A percentile compares a stretch with the other conserved stretches of the same genome.
Conservation (phyloP, 805 yeast genomes). For the Starmerella apicola region DNA sequence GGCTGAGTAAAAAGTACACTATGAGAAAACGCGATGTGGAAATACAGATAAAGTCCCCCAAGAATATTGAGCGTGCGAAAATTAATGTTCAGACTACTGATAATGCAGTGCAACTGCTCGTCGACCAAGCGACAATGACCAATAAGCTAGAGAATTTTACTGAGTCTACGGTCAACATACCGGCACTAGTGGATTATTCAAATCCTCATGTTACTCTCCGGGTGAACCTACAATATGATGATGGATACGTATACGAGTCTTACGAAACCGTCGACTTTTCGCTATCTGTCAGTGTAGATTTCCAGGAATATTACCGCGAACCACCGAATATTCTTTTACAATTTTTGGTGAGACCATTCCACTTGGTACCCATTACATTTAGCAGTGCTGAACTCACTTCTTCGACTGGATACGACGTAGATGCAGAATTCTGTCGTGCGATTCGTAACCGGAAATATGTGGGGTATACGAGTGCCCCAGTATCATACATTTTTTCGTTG, state of each 20-base stretch:
- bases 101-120: slow-evolving; percentile 14
- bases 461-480: slow-evolving; percentile 61
- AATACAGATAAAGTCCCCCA: slow-evolving; percentile 8
- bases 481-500: slow-evolving; percentile 41
- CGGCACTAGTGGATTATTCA: slow-evolving; percentile 24
- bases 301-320: slow-evolving; percentile 59
- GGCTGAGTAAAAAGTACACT: slow-evolving; percentile 12
- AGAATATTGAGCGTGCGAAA: slow-evolving; percentile 5
- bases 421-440: slow-evolving; percentile 3
- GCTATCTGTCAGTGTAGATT: slow-evolving; percentile 57
- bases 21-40: slow-evolving; percentile 18
- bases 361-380: slow-evolving; percentile 42
- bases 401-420: slow-evolving; percentile 27
- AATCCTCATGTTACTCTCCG: slow-evolving; percentile 18
- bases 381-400: slow-evolving; percentile 33
- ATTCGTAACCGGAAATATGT: slow-evolving; percentile 30
- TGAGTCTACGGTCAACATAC: slow-evolving; percentile 20
- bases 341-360: slow-evolving; percentile 56
- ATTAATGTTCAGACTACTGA: slow-evolving; percentile 16
- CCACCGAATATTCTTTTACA: slow-evolving; percentile 45
- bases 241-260: slow-evolving; percentile 19
- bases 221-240: slow-evolving; percentile 22
- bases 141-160: slow-evolving; percentile 8
- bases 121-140: slow-evolving; percentile 15
- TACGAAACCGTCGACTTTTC: slow-evolving; percentile 36